Evolutionary conservation across 257 asterid species (phyloP), one percentile per base, ranked within the genome.

Genomic region (Orobanche coerulescens): DNA sequence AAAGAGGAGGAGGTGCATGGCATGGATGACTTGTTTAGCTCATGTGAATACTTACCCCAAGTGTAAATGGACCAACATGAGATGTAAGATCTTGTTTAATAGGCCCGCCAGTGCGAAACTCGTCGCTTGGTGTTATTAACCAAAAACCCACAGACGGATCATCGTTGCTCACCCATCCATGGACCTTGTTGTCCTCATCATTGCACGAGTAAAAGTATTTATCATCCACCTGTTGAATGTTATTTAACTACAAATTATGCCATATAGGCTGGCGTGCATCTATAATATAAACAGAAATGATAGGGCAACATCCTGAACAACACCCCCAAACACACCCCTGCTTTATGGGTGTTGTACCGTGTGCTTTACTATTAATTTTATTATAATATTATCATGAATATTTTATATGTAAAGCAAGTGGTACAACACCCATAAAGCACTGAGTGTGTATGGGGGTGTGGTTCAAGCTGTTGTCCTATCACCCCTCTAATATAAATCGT

Each of bases 41-140:
- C 12, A 43, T 4, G 7, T 4, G 2, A n/a, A 24, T 54, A 62
- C 84, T 73, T 69, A 84, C 94, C 6, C 74, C 55, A 13, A 88
- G 87, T 13, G 75, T 12, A 26, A 42, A 76, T 0, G 96, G 93
- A 5, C 95, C 96, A 58, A 69, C 73, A 69, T 88, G 96, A 51
- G 90, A 74, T 16, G 96, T 88, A 47, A 88, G 92, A 40, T 88
- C 96, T 53, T 83, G 90, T 53, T 79, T 85, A 18, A 73, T 15
- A 1, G 96, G 95, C 0, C 96, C 96, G 9, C 88, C 96, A 0
- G 78, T 70, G 1, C 85, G 75, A 47, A 83, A 85, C 62, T 88
- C 95, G 26, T 76, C 61, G 69, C 90, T 77, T 0, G 95, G 88
- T 34, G 84, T 83, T 39, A 88, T 81, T 77, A 83, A 81, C 96